Percentiles rank a stretch among this genome's conserved stretches.
Conservation (phyloP, 257 asterid species). For the Voacanga thouarsii region DNA sequence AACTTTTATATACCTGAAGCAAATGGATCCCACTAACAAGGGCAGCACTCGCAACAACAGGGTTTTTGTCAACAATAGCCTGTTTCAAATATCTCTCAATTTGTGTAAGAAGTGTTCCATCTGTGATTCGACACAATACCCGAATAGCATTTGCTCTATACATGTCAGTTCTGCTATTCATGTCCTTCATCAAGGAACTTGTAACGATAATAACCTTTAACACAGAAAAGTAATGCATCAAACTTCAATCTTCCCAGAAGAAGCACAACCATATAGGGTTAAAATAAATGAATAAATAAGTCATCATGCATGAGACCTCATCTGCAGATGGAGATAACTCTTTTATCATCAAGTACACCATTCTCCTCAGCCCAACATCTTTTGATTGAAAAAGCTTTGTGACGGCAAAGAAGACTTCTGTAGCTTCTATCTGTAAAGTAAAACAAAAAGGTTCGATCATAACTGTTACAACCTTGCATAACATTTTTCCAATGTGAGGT, state of each 20-base stretch:
- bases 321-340: conserved; percentile 92
- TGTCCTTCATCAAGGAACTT: conserved; percentile 98
- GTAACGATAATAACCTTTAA: conserved; percentile 93
- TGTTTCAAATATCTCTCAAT: conserved; percentile 94
- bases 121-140: conserved; percentile 86
- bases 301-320: conserved; percentile 50
- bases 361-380: conserved; percentile 89
- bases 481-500: not conserved
- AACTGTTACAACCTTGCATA: not conserved
- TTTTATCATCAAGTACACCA: conserved; percentile 94
- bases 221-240: conserved; percentile 22
- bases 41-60: conserved; percentile 95
- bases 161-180: conserved; percentile 98
- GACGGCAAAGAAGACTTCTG: conserved; percentile 88
- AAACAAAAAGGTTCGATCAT: not conserved
- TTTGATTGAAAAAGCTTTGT: conserved; percentile 91
- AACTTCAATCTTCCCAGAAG: conserved; percentile 20
- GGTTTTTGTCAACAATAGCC: conserved; percentile 95
- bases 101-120: conserved; percentile 90
- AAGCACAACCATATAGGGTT: not conserved
- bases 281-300: conserved; percentile 1
- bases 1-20: conserved; percentile 58
- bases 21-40: conserved; percentile 93
- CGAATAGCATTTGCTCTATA: conserved; percentile 95
- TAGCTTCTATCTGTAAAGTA: conserved; percentile 66